phyloP scores from a whole-genome alignment of 768 basidiomycete species.

The Mycena albidolilacea region DNA sequence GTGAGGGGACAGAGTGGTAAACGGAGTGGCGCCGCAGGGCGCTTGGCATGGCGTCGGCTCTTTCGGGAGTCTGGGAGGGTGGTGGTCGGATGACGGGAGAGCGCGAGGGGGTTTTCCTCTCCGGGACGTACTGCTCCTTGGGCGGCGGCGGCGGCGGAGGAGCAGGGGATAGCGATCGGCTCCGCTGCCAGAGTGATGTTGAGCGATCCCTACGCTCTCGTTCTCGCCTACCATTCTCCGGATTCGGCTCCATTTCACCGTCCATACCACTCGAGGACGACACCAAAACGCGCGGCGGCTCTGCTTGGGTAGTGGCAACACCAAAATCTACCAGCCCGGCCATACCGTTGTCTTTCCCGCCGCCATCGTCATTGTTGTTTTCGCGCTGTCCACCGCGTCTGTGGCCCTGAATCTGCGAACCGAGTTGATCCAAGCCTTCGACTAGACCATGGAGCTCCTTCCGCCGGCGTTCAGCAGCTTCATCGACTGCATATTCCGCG shows the following conservation, averaged over 20 bases:
- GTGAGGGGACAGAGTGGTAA: conserved; percentile 41
- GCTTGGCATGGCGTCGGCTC: conserved; percentile 39
- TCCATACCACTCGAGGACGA: conserved; percentile 34
- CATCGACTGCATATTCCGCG: conserved; percentile 23
- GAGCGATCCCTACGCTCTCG: conserved; percentile 21
- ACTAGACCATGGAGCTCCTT: conserved; percentile 46
- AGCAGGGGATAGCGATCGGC: conserved; percentile 35
- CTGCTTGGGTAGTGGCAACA: background rate
- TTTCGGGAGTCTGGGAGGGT: conserved; percentile 16
- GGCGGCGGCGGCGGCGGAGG: conserved; percentile 29
- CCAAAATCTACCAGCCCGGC: conserved; percentile 33
- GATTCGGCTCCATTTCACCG: conserved; percentile 16
- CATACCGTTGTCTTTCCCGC: conserved; percentile 8
- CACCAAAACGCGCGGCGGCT: conserved; percentile 37
- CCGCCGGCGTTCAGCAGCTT: conserved; percentile 41
- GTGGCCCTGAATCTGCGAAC: conserved; percentile 11
- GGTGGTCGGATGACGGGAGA: conserved; percentile 50
- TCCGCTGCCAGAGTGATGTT: conserved; percentile 32
- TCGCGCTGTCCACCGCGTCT: background rate
- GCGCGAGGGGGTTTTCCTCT: conserved; percentile 42
- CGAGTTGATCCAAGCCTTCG: conserved; percentile 40
- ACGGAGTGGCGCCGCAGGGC: conserved; percentile 49
- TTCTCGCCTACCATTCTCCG: conserved; percentile 13
- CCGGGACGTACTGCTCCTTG: conserved; percentile 6
- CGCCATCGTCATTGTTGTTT: background rate